Percentiles rank a stretch among this genome's conserved stretches.
Conservation (phyloP, 1,139 yeast species). For the Debaryomyces sp. region DNA sequence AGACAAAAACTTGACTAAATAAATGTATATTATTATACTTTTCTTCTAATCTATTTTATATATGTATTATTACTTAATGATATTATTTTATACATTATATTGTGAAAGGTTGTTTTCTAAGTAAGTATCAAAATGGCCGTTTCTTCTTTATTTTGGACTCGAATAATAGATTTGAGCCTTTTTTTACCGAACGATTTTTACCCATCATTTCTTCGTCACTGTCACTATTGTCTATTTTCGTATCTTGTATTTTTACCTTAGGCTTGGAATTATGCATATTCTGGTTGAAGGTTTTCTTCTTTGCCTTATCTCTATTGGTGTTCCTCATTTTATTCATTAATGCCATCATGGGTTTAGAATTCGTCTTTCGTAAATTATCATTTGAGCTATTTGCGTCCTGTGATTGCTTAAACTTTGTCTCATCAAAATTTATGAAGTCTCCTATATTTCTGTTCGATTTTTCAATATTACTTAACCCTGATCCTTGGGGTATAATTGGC, state of each 20-base stretch:
- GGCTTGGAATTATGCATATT: not conserved
- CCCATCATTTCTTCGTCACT: conserved; percentile 17
- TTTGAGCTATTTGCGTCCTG: conserved; percentile 1
- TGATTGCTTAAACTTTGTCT: conserved; percentile 5
- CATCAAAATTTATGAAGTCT: conserved; percentile 32
- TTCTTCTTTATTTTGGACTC: conserved; percentile 17
- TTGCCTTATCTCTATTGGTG: conserved; percentile 22
- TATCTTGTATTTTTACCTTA: not conserved
- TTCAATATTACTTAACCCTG: conserved; percentile 16
- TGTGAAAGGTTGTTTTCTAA: not conserved
- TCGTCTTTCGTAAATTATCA: conserved; percentile 10
- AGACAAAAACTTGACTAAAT: conserved; percentile 3
- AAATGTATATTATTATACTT: not conserved
- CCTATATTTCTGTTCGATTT: conserved; percentile 22
- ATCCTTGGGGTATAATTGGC: conserved; percentile 51
- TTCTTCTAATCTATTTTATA: not conserved
- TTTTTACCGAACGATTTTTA: conserved; percentile 19
- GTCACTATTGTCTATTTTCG: conserved; percentile 11
- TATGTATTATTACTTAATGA: conserved; percentile 3
- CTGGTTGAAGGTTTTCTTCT: conserved; percentile 1
- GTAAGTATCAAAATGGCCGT: conserved; percentile 23
- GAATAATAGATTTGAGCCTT: conserved; percentile 16
- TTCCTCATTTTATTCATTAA: conserved; percentile 49
- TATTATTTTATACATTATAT: not conserved
- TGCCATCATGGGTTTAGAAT: conserved; percentile 44